Evolutionary conservation across 1,284 basidiomycete species (phyloP).

Genomic region (Xanthoconium separans): DNA sequence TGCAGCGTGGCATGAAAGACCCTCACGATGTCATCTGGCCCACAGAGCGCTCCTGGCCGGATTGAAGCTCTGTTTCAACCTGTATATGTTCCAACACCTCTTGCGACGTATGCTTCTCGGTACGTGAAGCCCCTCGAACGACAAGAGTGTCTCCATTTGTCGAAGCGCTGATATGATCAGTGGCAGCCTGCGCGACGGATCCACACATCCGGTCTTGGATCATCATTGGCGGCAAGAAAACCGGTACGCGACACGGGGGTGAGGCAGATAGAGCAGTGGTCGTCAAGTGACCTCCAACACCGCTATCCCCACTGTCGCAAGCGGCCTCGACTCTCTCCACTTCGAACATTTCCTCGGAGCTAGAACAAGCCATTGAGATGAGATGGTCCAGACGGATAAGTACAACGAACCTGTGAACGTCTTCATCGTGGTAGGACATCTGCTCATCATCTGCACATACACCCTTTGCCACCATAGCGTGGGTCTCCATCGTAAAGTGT

Average conservation of each 20-base stretch:
- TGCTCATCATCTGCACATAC: neutral
- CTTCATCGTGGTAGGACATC: neutral
- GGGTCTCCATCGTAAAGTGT: neutral
- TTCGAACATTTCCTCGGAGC: neutral
- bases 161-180: no score
- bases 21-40: conserved; percentile 3
- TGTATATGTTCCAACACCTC: neutral
- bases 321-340: neutral
- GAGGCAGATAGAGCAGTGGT: neutral
- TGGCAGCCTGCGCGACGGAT: no score
- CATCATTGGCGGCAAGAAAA: neutral
- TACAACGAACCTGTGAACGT: neutral
- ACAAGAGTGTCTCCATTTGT: no score
- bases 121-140: no score
- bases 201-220: no score
- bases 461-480: neutral
- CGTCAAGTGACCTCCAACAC: no score
- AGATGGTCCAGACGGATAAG: neutral
- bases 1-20: neutral
- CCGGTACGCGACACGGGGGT: neutral
- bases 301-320: no score
- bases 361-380: neutral
- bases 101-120: no score
- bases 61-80: neutral
- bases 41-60: neutral